Conservation (phyloP, 2,329 filamentous ascomycete species). For the Zymoseptoria tritici region DNA sequence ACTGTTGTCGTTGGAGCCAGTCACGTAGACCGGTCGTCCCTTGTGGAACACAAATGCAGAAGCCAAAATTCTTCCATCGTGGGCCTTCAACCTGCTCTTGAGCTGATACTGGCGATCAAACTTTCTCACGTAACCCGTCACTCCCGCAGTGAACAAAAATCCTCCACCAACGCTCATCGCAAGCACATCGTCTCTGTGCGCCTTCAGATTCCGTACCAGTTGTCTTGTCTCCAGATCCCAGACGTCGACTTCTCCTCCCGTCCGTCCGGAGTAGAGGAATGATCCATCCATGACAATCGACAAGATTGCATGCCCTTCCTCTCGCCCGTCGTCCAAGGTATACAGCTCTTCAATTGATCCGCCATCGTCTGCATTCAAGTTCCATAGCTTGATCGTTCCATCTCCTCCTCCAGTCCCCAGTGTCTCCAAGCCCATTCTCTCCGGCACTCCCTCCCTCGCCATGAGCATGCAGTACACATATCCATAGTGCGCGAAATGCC, state of each 20-base stretch:
- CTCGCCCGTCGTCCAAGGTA: conserved; percentile 51
- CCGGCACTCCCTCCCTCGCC: conserved; percentile 63
- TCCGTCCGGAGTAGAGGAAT: conserved; percentile 84
- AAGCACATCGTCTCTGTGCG: conserved; percentile 74
- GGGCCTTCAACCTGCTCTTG: conserved; percentile 70
- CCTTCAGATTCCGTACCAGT: conserved; percentile 76
- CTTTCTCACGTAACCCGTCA: conserved; percentile 66
- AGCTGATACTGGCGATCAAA: conserved; percentile 79
- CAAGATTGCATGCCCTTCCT: conserved; percentile 56
- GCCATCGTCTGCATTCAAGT: conserved; percentile 52
- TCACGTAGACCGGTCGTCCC: conserved; percentile 77
- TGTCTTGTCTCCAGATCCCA: conserved; percentile 97
- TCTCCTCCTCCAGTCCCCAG: conserved; percentile 88
- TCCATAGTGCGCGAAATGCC: conserved; percentile 86
- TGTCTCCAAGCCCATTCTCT: conserved; percentile 65
- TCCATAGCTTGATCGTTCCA: conserved; percentile 92
- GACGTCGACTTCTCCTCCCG: conserved; percentile 81
- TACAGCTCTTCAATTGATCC: conserved; percentile 65
- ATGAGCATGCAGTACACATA: conserved; percentile 97
- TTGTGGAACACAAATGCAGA: conserved; percentile 67
- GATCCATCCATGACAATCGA: conserved; percentile 82
- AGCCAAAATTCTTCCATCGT: conserved; percentile 78
- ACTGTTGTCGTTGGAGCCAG: conserved; percentile 85
- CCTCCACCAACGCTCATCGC: conserved; percentile 79
- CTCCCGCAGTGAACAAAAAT: conserved; percentile 78